Evolutionary conservation across 208 protist genomes (phyloP).

Genomic region (Leishmania braziliensis): DNA sequence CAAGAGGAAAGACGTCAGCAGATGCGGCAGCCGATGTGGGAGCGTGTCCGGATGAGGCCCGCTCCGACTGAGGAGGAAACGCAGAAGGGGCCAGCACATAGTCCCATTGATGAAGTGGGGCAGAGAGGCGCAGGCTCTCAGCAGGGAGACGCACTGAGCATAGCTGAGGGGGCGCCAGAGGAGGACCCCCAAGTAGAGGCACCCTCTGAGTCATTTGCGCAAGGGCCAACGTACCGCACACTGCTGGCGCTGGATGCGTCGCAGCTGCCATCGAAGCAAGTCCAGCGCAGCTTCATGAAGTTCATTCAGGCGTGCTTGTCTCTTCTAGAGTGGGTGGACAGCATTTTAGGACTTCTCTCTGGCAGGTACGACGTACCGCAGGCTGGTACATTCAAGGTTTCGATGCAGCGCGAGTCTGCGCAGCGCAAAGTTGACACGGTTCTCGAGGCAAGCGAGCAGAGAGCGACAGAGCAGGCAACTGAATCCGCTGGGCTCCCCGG

Average conservation of each 20-base stretch:
- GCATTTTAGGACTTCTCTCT: conserved; percentile 42
- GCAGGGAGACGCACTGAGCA: background rate
- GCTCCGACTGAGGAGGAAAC: conserved; percentile 2
- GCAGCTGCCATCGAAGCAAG: conserved; percentile 31
- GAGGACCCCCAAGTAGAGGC: background rate
- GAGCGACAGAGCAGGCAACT: background rate
- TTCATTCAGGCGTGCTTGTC: conserved; percentile 67
- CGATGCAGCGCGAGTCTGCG: background rate
- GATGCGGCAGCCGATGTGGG: conserved; percentile 27
- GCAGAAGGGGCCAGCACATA: background rate
- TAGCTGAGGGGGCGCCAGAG: background rate
- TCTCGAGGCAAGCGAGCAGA: conserved; percentile 4
- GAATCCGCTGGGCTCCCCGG: background rate
- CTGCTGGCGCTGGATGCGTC: conserved; percentile 34
- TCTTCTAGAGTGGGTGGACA: conserved; percentile 52
- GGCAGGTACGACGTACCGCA: conserved; percentile 60
- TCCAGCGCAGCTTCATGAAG: conserved; percentile 49
- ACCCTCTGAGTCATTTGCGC: conserved; percentile 4
- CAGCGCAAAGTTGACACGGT: conserved; percentile 6
- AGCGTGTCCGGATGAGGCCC: conserved; percentile 34
- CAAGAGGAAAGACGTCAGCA: conserved; percentile 28
- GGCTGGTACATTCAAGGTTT: conserved; percentile 54
- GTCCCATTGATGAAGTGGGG: background rate
- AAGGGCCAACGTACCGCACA: conserved; percentile 16
- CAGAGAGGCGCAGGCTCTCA: background rate